Evolutionary conservation across 2,329 filamentous ascomycete genomes (phyloP).

Genomic region (Dendryphion nanum): DNA sequence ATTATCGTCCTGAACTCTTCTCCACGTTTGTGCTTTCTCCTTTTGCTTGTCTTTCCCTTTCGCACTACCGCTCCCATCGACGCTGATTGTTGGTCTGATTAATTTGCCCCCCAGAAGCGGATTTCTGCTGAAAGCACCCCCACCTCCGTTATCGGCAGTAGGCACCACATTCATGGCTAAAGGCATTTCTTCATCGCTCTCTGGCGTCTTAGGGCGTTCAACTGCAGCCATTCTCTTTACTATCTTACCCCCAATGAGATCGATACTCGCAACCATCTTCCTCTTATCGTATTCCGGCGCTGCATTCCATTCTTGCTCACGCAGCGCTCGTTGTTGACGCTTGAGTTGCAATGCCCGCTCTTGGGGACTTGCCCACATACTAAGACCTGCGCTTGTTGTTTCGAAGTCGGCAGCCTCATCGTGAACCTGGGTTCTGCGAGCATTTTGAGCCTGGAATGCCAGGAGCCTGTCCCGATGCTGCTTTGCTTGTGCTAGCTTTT

Average conservation of each 20-base stretch:
- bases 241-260: slow-evolving; percentile 74
- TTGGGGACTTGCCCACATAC: slow-evolving; percentile 80
- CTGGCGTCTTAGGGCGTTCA: slow-evolving; percentile 55
- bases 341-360: slow-evolving; percentile 82
- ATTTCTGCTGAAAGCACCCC: slow-evolving; percentile 67
- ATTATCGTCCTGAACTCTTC: slow-evolving; percentile 53
- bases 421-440: slow-evolving; percentile 75
- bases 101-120: slow-evolving; percentile 61
- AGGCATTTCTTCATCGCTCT: slow-evolving; percentile 50
- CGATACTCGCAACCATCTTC: slow-evolving; percentile 79
- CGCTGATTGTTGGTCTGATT: slow-evolving; percentile 60
- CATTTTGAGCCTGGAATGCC: slow-evolving; percentile 81
- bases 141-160: slow-evolving; percentile 19
- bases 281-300: slow-evolving; percentile 87
- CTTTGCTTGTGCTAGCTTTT: slow-evolving; percentile 67
- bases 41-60: slow-evolving; percentile 34
- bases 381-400: slow-evolving; percentile 59
- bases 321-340: slow-evolving; percentile 76
- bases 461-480: slow-evolving; percentile 80
- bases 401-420: slow-evolving; percentile 81
- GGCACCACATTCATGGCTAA: slow-evolving; percentile 27
- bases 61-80: slow-evolving; percentile 43
- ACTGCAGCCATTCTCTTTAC: slow-evolving; percentile 65
- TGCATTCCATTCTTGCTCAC: slow-evolving; percentile 84
- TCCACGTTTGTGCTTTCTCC: slow-evolving; percentile 45